Evolutionary conservation across 768 basidiomycete species (phyloP).

Genomic region (Leccinellum albellum): DNA sequence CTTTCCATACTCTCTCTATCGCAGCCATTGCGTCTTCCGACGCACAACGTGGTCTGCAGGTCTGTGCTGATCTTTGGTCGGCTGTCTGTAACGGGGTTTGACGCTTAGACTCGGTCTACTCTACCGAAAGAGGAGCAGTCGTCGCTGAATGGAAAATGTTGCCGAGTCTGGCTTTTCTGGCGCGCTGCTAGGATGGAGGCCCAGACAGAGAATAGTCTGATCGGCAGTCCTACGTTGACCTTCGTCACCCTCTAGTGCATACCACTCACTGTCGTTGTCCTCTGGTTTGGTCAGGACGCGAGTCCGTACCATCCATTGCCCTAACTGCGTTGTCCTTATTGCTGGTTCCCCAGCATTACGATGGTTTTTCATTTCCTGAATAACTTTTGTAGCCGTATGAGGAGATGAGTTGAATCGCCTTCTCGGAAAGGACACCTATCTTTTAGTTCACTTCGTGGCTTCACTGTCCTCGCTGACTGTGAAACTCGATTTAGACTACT

Average conservation of each 20-base stretch:
- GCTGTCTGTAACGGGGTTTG: constrained; percentile 2
- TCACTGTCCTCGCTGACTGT: constrained; percentile 8
- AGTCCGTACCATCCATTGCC: not conserved
- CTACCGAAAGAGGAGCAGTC: constrained; percentile 1
- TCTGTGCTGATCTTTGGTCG: accelerated
- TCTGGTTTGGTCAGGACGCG: not conserved
- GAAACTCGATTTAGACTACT: constrained; percentile 38
- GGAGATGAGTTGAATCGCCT: constrained; percentile 6
- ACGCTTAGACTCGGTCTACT: not conserved
- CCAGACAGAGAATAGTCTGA: too few relatives aligned
- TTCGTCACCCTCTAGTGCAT: constrained; percentile 8
- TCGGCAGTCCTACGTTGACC: too few relatives aligned
- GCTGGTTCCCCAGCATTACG: constrained; percentile 9
- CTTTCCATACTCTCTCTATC: constrained; percentile 19
- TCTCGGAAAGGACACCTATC: not conserved
- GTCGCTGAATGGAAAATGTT: too few relatives aligned
- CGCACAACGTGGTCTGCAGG: constrained; percentile 6
- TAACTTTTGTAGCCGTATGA: constrained; percentile 12
- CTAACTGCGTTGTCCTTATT: not conserved
- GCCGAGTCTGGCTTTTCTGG: too few relatives aligned
- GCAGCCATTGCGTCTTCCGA: constrained; percentile 13
- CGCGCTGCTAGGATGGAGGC: too few relatives aligned
- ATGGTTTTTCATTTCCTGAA: constrained; percentile 1
- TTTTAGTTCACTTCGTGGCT: constrained; percentile 32
- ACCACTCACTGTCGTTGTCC: not conserved